Conservation (phyloP, 441 rosid species). For the Raphanus hybrid region DNA sequence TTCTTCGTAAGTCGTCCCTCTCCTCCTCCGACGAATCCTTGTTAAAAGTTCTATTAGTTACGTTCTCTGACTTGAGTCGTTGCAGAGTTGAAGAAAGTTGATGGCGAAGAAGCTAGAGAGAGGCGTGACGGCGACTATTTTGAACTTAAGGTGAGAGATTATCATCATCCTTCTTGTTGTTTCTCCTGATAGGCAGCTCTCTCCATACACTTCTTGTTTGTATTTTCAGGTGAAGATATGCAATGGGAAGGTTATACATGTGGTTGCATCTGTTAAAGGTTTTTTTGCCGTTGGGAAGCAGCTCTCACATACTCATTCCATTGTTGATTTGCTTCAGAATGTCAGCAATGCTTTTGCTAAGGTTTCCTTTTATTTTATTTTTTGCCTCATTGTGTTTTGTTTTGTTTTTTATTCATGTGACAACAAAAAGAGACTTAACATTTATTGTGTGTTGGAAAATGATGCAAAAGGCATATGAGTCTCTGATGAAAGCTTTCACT, state of each 20-base stretch:
- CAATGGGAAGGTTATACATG: slow-evolving; percentile 68
- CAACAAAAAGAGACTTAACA: neutral
- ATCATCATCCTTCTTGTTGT: slow-evolving; percentile 40
- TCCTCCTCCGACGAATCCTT: too few relatives aligned
- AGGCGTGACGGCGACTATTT: slow-evolving; percentile 63
- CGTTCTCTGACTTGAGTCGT: neutral
- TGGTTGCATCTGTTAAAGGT: slow-evolving; percentile 65
- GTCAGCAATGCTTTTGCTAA: slow-evolving; percentile 69
- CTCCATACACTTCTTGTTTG: neutral
- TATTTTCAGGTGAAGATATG: slow-evolving; percentile 63
- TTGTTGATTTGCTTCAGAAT: slow-evolving; percentile 70
- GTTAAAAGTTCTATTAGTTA: neutral
- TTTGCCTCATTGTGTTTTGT: slow-evolving; percentile 4
- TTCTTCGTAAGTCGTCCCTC: slow-evolving; percentile 52
- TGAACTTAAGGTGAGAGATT: slow-evolving; percentile 58
- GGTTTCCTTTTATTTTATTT: slow-evolving; percentile 24
- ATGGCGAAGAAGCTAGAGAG: slow-evolving; percentile 53
- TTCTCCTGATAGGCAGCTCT: neutral
- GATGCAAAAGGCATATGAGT: slow-evolving; percentile 64
- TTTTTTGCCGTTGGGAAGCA: slow-evolving; percentile 71
- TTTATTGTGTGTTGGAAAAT: neutral
- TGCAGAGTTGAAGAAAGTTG: slow-evolving; percentile 59
- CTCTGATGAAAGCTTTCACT: slow-evolving; percentile 72
- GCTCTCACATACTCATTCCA: slow-evolving; percentile 53
- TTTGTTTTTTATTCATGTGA: neutral